phyloP scores from a whole-genome alignment of 2,329 filamentous ascomycete genomes.

The Fusarium sp. region DNA sequence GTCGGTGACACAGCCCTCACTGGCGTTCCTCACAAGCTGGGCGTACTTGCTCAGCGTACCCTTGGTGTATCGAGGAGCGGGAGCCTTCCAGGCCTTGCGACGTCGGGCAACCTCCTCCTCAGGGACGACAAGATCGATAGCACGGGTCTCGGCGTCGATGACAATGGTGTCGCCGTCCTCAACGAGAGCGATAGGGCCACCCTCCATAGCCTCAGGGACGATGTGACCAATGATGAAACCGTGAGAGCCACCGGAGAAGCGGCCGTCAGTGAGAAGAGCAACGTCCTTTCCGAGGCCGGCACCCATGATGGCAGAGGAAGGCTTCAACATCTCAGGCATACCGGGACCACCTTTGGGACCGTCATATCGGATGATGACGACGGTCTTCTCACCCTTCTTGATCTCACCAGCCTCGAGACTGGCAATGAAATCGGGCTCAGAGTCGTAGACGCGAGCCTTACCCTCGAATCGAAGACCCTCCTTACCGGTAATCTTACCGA shows the following conservation, averaged over 20 bases:
- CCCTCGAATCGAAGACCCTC: constrained; percentile 87
- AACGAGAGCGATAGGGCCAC: constrained; percentile 86
- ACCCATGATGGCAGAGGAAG: constrained; percentile 92
- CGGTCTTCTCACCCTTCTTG: constrained; percentile 86
- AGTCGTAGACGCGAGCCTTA: constrained; percentile 84
- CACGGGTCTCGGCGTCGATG: constrained; percentile 81
- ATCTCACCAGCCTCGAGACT: constrained; percentile 82
- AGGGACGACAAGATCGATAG: constrained; percentile 73
- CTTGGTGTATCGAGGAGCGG: constrained; percentile 65
- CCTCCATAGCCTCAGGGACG: constrained; percentile 86
- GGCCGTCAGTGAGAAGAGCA: constrained; percentile 77
- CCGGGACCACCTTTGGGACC: constrained; percentile 93
- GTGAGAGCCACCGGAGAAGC: constrained; percentile 84
- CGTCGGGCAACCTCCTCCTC: constrained; percentile 71
- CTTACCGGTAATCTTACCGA: constrained; percentile 95
- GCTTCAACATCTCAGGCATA: constrained; percentile 96
- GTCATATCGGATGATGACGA: constrained; percentile 91
- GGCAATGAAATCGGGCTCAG: constrained; percentile 81
- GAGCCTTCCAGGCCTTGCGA: constrained; percentile 69
- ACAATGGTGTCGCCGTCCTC: constrained; percentile 81
- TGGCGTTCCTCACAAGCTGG: constrained; percentile 65
- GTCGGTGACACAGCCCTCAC: constrained; percentile 68
- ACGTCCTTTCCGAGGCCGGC: constrained; percentile 82
- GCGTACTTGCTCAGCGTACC: constrained; percentile 80
- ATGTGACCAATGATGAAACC: constrained; percentile 90